Conservation (phyloP, 441 rosid genomes). For the Populus hybrid region DNA sequence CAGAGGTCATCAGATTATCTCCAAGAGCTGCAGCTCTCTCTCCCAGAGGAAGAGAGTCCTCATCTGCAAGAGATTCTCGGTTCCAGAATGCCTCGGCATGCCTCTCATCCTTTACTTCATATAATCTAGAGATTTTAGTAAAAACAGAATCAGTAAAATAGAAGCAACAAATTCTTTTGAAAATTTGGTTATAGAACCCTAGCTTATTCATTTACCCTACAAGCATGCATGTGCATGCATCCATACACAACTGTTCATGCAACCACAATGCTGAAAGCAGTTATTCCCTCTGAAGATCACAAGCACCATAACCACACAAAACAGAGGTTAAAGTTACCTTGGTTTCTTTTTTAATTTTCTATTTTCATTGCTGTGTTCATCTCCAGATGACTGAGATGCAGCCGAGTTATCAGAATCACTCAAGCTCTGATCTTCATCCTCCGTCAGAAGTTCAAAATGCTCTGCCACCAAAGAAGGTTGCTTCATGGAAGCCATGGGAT, state of each 20-base stretch:
- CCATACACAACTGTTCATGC: not conserved
- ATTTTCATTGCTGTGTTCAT: constrained; percentile 29
- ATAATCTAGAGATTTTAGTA: constrained; percentile 40
- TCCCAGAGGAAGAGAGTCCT: constrained; percentile 69
- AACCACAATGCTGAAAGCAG: not conserved
- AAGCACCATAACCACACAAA: not conserved
- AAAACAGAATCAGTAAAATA: not conserved
- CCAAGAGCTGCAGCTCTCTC: constrained; percentile 74
- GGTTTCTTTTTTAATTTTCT: constrained; percentile 45
- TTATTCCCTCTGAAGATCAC: not conserved
- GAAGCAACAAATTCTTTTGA: not conserved
- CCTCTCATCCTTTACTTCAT: constrained; percentile 77
- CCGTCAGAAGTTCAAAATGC: constrained; percentile 69
- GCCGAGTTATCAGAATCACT: constrained; percentile 55
- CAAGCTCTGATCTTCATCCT: constrained; percentile 38
- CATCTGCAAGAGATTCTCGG: constrained; percentile 55
- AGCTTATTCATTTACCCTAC: too few relatives aligned
- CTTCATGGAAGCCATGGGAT: constrained; percentile 65
- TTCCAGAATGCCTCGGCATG: constrained; percentile 78
- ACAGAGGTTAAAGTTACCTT: constrained; percentile 35
- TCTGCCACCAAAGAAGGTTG: constrained; percentile 66
- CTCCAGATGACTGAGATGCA: constrained; percentile 46
- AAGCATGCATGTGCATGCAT: not conserved
- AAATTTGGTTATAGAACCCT: not conserved
- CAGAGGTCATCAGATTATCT: constrained; percentile 32